phyloP scores from a whole-genome alignment of 345 rosid genomes.

The Clarkia xantiana region DNA sequence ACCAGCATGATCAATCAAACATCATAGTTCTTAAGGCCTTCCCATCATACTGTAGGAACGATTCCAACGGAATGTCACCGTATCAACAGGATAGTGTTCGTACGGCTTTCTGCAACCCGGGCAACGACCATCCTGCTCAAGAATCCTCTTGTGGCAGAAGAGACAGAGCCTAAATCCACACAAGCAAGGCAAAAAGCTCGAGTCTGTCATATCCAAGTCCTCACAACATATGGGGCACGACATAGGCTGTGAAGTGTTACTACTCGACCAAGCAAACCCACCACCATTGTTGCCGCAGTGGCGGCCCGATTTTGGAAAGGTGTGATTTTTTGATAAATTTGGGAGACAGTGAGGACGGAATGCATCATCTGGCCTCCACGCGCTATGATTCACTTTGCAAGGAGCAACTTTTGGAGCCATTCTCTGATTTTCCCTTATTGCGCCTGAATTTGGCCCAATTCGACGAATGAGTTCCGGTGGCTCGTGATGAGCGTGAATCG shows the following conservation, averaged over 20 bases:
- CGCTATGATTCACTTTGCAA: slow-evolving; percentile 23
- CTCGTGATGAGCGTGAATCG: slow-evolving; percentile 9
- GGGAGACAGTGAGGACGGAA: slow-evolving; percentile 73
- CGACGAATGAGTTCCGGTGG: too few species aligned
- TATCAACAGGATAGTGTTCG: slow-evolving; percentile 29
- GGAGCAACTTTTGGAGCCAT: slow-evolving; percentile 18
- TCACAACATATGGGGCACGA: slow-evolving; percentile 74
- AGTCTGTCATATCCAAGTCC: slow-evolving; percentile 74
- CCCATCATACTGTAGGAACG: slow-evolving; percentile 78
- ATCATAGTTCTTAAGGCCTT: slow-evolving; percentile 44
- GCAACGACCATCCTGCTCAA: slow-evolving; percentile 85
- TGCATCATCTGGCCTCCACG: slow-evolving; percentile 80
- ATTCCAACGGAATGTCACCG: slow-evolving; percentile 44
- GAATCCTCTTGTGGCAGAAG: slow-evolving; percentile 91
- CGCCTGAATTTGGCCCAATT: slow-evolving; percentile 8
- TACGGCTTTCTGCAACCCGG: slow-evolving; percentile 90
- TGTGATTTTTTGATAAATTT: slow-evolving; percentile 54
- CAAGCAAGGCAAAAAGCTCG: slow-evolving; percentile 67
- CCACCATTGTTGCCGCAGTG: slow-evolving; percentile 31
- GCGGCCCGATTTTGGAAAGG: slow-evolving; percentile 32
- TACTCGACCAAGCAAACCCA: slow-evolving; percentile 27
- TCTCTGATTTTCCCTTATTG: slow-evolving; percentile 15
- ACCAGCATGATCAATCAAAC: slow-evolving; percentile 27
- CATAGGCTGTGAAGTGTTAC: slow-evolving; percentile 21
- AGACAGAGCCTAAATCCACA: slow-evolving; percentile 89